Evolutionary conservation across 2,329 filamentous ascomycete species (phyloP).

Genomic region (Aspergillus tamarii): DNA sequence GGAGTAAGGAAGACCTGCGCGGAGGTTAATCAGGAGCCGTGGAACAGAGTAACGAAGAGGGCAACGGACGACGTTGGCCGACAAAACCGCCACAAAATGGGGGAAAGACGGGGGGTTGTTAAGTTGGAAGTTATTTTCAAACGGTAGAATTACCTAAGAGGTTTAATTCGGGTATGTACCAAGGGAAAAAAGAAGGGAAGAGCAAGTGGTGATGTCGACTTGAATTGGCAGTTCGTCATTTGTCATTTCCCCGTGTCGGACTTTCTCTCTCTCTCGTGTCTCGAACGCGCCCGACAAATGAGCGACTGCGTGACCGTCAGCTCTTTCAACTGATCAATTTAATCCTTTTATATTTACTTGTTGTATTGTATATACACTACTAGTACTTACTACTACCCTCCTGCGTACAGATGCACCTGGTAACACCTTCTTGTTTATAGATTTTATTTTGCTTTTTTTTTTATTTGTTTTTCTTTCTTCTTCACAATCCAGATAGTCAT

Average conservation of each 20-base stretch:
- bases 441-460: neutral
- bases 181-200: neutral
- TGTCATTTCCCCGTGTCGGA: neutral
- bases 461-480: neutral
- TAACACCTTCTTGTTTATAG: too few species aligned
- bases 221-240: constrained; percentile 5
- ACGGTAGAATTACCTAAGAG: neutral
- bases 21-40: constrained; percentile 3
- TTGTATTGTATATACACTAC: too few species aligned
- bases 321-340: neutral
- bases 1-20: neutral
- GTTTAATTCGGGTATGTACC: neutral
- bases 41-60: neutral
- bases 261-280: neutral
- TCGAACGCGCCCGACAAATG: constrained; percentile 15
- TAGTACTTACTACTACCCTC: neutral
- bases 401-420: neutral
- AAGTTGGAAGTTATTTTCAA: neutral
- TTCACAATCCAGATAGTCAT: neutral
- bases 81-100: constrained; percentile 2
- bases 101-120: neutral
- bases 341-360: neutral
- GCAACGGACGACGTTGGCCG: neutral
- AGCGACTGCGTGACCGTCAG: constrained; percentile 15
- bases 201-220: neutral